Evolutionary conservation across 768 basidiomycete species (phyloP), one percentile per base, ranked within the genome.

Genomic region (Kwoniella bestiolae): DNA sequence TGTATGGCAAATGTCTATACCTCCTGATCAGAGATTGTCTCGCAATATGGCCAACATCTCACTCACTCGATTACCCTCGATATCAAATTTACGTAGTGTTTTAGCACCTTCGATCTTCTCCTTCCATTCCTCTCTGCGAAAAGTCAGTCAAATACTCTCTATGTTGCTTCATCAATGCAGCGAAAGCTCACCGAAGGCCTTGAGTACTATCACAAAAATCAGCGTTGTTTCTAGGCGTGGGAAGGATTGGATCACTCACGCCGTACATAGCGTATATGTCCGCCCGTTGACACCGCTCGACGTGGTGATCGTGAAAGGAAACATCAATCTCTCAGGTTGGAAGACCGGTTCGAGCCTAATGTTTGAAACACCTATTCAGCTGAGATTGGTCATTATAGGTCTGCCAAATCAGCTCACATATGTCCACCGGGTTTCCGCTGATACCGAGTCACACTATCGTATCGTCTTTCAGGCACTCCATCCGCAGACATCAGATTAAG

Each of bases 281-380:
- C 68, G 38, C 1, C 67, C 68, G n/a, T 65, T 67, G 14, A 34
- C 31, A 16, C 59, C 62, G 3, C 45, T 63, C 16, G 66, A 57
- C 3, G 70, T 66, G 3, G 71, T 60, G 16, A 78, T 63, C 1
- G 77, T 78, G 53, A 78, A 76, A 3, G 77, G 77, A 49, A 68
- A 78, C 74, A 78, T 76, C 56, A 78, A 53, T 61, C 74, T 50
- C 55, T 74, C 72, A 2, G 72, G 72, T 46, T 73, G 63, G 21
- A 60, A 64, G n/a, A 61, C 56, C 4, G 66, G 70, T 31, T 74
- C 68, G 28, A 66, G 35, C 46, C 69, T 75, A 29, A n/a, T n/a
- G n/a, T n/a, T n/a, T n/a, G n/a, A n/a, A n/a, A n/a, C n/a, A n/a
- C n/a, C n/a, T n/a, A n/a, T n/a, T n/a, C n/a, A n/a, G n/a, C n/a